Evolutionary conservation across 2,329 filamentous ascomycete genomes (phyloP), one percentile per base, ranked within the genome.

Genomic region (Phyllosticta citriasiana): DNA sequence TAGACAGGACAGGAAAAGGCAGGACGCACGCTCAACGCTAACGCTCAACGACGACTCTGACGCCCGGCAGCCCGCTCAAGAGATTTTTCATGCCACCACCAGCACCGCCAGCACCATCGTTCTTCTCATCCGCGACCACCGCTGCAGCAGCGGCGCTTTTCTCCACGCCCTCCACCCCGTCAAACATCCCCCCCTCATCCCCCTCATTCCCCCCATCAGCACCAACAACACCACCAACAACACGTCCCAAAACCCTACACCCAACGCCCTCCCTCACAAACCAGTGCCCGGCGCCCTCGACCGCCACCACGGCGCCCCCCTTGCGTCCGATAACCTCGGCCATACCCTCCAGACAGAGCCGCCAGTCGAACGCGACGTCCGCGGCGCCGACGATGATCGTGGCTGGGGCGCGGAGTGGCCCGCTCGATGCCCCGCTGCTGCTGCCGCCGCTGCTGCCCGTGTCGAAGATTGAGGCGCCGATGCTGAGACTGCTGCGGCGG

Each of bases 261-360:
- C 76, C 77, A 55, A 76, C 71, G 54, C 70, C 67, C 67, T 84
- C 80, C 52, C 80, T 65, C 2, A 81, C 77, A 14, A 78, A 77
- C 74, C 81, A 84, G 69, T 85, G 83, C 0, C 79, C 81, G 10
- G 76, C 77, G 8, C 72, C 68, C 3, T 79, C 76, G 7, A 84
- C 67, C 35, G 55, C 14, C 51, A 79, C 64, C 19, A 82, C 69
- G 3, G 83, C 74, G 65, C 83, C 78, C 60, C 80, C 82, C 24
- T 69, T 72, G 14, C 68, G 72, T 16, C 73, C 71, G 19, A 84
- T 73, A 64, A 80, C 83, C 58, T 82, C 79, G 1, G 73, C 73
- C 25, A 84, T 76, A 0, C 81, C 81, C 58, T 82, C 79, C 26
- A 84, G 68, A 26, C 74, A 77, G 27, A 85, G 69, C 12, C 72